Conservation (phyloP, 106 monocot genomes). For the Acanthochlamys bracteata region DNA sequence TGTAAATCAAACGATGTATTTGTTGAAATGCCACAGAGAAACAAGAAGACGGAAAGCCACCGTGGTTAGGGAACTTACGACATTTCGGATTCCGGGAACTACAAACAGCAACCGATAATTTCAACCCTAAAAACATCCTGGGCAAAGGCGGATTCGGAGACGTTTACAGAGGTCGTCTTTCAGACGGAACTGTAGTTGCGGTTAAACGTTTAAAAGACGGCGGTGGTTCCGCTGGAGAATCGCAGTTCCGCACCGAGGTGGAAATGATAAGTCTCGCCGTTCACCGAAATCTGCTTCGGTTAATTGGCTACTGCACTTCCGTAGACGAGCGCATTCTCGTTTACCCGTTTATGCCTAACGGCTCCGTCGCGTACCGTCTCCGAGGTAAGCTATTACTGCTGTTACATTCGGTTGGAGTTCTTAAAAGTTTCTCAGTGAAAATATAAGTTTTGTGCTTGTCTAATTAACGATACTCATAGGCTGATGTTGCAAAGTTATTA, state of each 20-base stretch:
- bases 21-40: conserved; percentile 28
- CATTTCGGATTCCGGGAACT: conserved; percentile 71
- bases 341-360: conserved; percentile 92
- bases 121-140: conserved; percentile 53
- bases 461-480: no score
- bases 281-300: conserved; percentile 80
- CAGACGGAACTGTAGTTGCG: conserved; percentile 74
- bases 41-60: conserved; percentile 14
- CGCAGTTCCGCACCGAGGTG: conserved; percentile 88
- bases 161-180: conserved; percentile 65
- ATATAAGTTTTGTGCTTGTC: no score
- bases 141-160: conserved; percentile 95
- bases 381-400: conserved; percentile 23
- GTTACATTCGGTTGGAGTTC: not conserved
- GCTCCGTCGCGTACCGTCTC: conserved; percentile 75
- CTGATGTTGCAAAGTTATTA: no score
- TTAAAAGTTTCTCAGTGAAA: no score
- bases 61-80: conserved; percentile 60
- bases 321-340: conserved; percentile 70
- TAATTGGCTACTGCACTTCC: conserved; percentile 76
- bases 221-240: conserved; percentile 50
- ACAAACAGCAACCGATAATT: conserved; percentile 67
- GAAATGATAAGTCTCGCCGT: conserved; percentile 96
- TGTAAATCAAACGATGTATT: no score
- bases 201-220: conserved; percentile 89